phyloP scores from a whole-genome alignment of 176 grass and related monocot genomes.

The Zoysia japonica region DNA sequence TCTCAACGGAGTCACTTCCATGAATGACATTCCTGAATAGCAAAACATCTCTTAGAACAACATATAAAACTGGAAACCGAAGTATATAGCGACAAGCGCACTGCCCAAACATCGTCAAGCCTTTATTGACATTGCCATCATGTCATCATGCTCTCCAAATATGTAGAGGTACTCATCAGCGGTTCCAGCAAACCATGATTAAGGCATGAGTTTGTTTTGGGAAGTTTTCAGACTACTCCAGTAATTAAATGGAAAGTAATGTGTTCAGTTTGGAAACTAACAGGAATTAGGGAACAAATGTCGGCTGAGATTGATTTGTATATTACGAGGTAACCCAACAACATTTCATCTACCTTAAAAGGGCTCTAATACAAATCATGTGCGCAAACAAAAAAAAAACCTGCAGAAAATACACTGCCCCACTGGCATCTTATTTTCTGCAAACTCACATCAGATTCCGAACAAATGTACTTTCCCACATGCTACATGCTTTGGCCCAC shows the following conservation, averaged over 20 bases:
- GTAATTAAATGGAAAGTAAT: no score
- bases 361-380: background rate
- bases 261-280: no score
- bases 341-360: no score
- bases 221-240: no score
- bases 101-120: background rate
- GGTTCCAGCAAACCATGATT: no score
- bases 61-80: background rate
- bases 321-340: no score
- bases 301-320: no score
- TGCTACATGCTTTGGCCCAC: background rate
- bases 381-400: background rate
- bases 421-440: background rate
- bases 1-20: conserved; percentile 87
- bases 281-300: no score
- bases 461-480: background rate
- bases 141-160: no score
- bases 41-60: conserved; percentile 8
- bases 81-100: background rate
- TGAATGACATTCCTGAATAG: conserved; percentile 88
- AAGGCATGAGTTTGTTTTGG: no score
- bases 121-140: no score
- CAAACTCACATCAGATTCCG: background rate
- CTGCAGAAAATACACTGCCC: background rate
- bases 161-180: no score